Conservation (phyloP, 1,284 basidiomycete genomes). For the Fistulinella cinereoalba region DNA sequence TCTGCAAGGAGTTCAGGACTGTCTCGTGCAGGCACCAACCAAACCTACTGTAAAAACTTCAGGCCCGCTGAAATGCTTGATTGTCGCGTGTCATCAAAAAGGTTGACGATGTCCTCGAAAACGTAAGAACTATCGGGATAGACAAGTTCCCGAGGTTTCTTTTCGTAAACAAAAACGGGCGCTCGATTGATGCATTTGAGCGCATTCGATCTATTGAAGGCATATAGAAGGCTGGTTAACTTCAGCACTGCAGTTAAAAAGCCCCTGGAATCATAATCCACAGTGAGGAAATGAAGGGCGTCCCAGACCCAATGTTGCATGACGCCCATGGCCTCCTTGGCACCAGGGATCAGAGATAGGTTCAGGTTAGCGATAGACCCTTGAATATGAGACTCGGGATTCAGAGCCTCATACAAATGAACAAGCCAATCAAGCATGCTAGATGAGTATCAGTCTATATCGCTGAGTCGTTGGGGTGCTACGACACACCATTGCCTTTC, state of each 20-base stretch:
- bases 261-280: background rate
- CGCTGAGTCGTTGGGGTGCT: background rate
- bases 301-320: constrained; percentile 42
- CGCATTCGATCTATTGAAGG: constrained; percentile 30
- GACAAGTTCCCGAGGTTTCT: constrained; percentile 2
- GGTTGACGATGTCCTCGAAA: constrained; percentile 36
- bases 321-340: constrained; percentile 32
- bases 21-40: background rate
- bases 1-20: constrained; percentile 28
- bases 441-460: background rate
- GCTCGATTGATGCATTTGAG: constrained; percentile 18
- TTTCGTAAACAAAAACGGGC: constrained; percentile 2
- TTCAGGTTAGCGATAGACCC: constrained; percentile 38
- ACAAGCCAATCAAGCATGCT: constrained; percentile 33
- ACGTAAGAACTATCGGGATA: constrained; percentile 27
- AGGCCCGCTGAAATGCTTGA: constrained; percentile 31
- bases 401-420: constrained; percentile 40
- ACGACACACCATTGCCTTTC: background rate
- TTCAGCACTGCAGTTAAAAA: constrained; percentile 33
- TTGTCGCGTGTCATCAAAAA: constrained; percentile 14
- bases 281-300: constrained; percentile 29
- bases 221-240: constrained; percentile 28
- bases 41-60: constrained; percentile 19
- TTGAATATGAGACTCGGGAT: constrained; percentile 38
- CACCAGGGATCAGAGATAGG: constrained; percentile 36